Evolutionary conservation across 2,329 filamentous ascomycete species (phyloP).

Genomic region (Neopestalotiopsis sp.): DNA sequence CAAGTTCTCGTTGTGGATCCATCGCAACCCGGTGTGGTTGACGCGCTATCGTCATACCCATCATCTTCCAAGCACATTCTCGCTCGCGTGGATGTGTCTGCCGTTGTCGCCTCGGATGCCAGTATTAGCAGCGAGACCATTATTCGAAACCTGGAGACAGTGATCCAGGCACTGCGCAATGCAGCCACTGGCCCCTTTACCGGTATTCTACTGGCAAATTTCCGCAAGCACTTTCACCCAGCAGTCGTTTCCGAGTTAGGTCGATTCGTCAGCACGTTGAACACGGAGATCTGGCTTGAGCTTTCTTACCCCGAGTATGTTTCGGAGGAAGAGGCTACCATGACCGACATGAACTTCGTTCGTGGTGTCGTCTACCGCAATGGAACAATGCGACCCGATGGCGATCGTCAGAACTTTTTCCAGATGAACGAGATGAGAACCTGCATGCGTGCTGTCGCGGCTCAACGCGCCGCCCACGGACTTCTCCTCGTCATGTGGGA

Average conservation of each 20-base stretch:
- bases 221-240: neutral
- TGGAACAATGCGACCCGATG: conserved; percentile 14
- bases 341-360: conserved; percentile 2
- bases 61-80: conserved; percentile 4
- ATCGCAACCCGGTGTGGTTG: neutral
- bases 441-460: conserved; percentile 7
- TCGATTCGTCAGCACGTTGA: neutral
- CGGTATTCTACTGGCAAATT: conserved; percentile 5
- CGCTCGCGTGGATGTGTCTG: conserved; percentile 1
- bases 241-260: conserved; percentile 1
- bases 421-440: conserved; percentile 15
- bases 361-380: conserved; percentile 10
- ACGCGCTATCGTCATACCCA: neutral
- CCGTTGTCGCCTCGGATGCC: neutral
- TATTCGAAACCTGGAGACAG: neutral
- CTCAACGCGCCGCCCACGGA: conserved; percentile 8
- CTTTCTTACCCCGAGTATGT: conserved; percentile 9
- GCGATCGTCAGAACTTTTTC: conserved; percentile 15
- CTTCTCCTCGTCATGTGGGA: conserved; percentile 12
- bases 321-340: neutral
- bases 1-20: conserved; percentile 12
- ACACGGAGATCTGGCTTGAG: conserved; percentile 6
- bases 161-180: neutral
- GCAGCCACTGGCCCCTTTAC: neutral
- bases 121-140: neutral